These are phyloP conservation scores for Arthrocladium fulminans DNA, from an alignment of 2,329 filamentous ascomycete genomes.

Conservation along the genomic window DNA sequence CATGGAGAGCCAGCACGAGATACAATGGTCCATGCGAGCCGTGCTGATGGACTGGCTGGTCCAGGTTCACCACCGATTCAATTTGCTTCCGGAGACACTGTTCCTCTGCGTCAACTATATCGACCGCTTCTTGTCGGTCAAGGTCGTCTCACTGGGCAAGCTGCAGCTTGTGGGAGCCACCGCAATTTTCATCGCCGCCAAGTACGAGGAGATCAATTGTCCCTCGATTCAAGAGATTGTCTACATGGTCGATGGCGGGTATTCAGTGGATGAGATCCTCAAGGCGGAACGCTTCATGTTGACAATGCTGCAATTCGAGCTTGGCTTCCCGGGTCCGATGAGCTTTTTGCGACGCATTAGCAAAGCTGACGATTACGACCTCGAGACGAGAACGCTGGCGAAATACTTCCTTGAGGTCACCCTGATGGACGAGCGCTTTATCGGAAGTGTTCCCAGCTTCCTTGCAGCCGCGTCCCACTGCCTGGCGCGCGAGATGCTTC, in stretches of 20 bases:
- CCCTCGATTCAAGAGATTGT: constrained; percentile 91
- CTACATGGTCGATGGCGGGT: constrained; percentile 95
- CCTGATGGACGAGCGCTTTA: constrained; percentile 96
- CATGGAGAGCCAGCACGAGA: constrained; percentile 95
- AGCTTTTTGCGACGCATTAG: constrained; percentile 93
- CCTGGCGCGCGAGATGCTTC: constrained; percentile 75
- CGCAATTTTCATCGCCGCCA: constrained; percentile 88
- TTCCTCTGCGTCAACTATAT: constrained; percentile 96
- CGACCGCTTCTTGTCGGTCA: constrained; percentile 88
- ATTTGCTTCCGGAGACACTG: constrained; percentile 82
- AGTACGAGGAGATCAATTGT: constrained; percentile 98
- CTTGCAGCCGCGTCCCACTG: constrained; percentile 87
- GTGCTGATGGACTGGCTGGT: constrained; percentile 98
- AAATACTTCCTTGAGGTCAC: constrained; percentile 98
- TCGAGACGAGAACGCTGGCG: constrained; percentile 87
- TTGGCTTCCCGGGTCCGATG: constrained; percentile 98
- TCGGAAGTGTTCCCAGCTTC: constrained; percentile 83
- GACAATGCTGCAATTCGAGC: constrained; percentile 87
- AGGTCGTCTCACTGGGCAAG: constrained; percentile 90
- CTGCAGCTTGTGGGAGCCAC: constrained; percentile 93
- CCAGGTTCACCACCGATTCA: constrained; percentile 88
- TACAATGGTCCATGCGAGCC: constrained; percentile 97
- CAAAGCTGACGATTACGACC: constrained; percentile 95
- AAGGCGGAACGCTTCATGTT: constrained; percentile 99
- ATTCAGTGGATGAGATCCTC: constrained; percentile 81